These are phyloP conservation scores for Boletus edulis DNA, from an alignment of 768 basidiomycete genomes.

Conservation along the genomic window DNA sequence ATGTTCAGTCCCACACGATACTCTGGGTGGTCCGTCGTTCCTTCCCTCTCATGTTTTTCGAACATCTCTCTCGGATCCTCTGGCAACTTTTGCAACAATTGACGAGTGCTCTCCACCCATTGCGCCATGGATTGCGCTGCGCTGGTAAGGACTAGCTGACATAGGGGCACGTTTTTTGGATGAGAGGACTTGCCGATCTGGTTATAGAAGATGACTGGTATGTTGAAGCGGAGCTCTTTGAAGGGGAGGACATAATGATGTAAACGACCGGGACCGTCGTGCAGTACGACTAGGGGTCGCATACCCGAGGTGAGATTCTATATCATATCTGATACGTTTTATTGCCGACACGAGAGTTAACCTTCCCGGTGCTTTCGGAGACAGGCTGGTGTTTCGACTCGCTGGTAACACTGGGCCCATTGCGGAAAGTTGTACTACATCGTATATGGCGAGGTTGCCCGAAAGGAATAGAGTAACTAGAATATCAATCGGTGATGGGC, in stretches of 20 bases:
- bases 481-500: no score
- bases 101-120: no score
- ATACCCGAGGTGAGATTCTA: constrained; percentile 31
- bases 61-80: constrained; percentile 26
- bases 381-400: no score
- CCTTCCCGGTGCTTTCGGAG: constrained; percentile 8
- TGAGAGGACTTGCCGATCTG: constrained; percentile 42
- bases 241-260: constrained; percentile 40
- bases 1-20: constrained; percentile 30
- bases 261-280: constrained; percentile 41
- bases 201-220: constrained; percentile 27
- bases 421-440: no score
- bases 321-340: constrained; percentile 41
- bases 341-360: constrained; percentile 12
- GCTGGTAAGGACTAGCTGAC: no score
- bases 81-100: constrained; percentile 27
- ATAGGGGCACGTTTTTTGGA: constrained; percentile 31
- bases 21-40: constrained; percentile 31
- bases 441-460: no score
- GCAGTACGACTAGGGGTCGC: constrained; percentile 35
- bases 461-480: no score
- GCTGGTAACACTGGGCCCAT: no score
- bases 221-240: constrained; percentile 30
- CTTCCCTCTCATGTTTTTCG: constrained; percentile 32
- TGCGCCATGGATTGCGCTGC: no score